Evolutionary conservation across 2,329 filamentous ascomycete species (phyloP).

Genomic region (Fusarium musae): DNA sequence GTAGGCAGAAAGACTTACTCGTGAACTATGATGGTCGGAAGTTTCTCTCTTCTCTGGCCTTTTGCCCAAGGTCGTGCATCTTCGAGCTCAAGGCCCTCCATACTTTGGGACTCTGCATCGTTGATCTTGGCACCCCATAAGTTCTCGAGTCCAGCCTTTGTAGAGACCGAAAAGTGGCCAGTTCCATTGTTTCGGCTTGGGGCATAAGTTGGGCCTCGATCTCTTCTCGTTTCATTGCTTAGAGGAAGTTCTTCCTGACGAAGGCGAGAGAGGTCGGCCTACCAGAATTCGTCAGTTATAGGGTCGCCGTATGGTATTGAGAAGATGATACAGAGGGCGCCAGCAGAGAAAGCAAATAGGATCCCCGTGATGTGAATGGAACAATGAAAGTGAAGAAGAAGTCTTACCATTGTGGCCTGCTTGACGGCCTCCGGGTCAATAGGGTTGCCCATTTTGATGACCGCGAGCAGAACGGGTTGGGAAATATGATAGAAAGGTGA

Average conservation of each 20-base stretch:
- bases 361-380: background rate
- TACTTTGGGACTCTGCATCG: constrained; percentile 38
- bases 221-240: constrained; percentile 2
- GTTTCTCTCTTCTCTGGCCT: background rate
- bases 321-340: background rate
- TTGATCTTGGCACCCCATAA: constrained; percentile 34
- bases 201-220: constrained; percentile 1
- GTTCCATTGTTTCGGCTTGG: constrained; percentile 27
- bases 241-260: constrained; percentile 44
- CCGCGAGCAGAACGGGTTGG: background rate
- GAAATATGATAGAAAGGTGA: background rate
- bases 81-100: constrained; percentile 34
- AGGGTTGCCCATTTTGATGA: constrained; percentile 27
- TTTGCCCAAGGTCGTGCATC: constrained; percentile 40
- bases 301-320: background rate
- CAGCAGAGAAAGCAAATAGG: background rate
- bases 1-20: background rate
- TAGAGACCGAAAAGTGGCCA: background rate
- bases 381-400: background rate
- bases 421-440: background rate
- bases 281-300: background rate
- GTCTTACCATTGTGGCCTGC: constrained; percentile 36
- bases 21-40: background rate
- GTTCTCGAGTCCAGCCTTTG: background rate
- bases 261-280: constrained; percentile 39